A percentile compares a stretch with the other conserved stretches of the same genome.
Conservation (phyloP, 768 basidiomycete genomes). For the Daedalea quercina region DNA sequence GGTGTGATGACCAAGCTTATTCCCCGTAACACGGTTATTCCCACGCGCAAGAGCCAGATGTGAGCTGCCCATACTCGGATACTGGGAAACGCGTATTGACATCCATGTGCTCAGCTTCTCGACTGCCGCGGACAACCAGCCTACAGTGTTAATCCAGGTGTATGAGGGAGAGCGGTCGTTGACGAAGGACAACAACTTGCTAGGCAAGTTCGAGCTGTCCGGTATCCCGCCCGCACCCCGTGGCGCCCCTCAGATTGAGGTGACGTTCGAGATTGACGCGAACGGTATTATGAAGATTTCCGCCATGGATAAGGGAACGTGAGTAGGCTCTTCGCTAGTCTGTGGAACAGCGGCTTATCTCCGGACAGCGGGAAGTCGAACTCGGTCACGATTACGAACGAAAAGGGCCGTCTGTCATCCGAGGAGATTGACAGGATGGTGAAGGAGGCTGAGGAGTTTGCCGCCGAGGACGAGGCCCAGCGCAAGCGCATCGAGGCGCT, state of each 20-base stretch:
- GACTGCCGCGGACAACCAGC: conserved; percentile 86
- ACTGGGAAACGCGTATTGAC: conserved; percentile 17
- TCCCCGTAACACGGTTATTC: conserved; percentile 95
- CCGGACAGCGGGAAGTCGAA: conserved; percentile 75
- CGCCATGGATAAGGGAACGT: conserved; percentile 89
- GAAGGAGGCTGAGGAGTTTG: conserved; percentile 87
- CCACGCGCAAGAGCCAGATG: conserved; percentile 95
- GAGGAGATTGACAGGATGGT: conserved; percentile 93
- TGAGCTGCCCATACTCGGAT: conserved; percentile 25
- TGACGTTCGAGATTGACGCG: conserved; percentile 67
- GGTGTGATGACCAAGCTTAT: conserved; percentile 98
- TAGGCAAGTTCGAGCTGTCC: conserved; percentile 94
- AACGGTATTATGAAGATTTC: conserved; percentile 79
- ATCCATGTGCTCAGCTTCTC: conserved; percentile 41
- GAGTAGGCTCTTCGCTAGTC: conserved; percentile 13
- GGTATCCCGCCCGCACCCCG: conserved; percentile 93
- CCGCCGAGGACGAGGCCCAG: conserved; percentile 69
- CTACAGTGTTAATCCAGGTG: conserved; percentile 94
- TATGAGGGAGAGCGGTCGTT: conserved; percentile 95
- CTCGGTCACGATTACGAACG: conserved; percentile 92
- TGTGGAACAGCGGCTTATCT: not conserved
- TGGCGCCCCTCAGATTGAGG: conserved; percentile 96
- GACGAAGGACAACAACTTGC: conserved; percentile 97
- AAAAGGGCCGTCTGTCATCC: conserved; percentile 71
- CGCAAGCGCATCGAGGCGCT: conserved; percentile 82